phyloP scores from a whole-genome alignment of 1,284 basidiomycete species.

The Leccinum pseudoinsigne region DNA sequence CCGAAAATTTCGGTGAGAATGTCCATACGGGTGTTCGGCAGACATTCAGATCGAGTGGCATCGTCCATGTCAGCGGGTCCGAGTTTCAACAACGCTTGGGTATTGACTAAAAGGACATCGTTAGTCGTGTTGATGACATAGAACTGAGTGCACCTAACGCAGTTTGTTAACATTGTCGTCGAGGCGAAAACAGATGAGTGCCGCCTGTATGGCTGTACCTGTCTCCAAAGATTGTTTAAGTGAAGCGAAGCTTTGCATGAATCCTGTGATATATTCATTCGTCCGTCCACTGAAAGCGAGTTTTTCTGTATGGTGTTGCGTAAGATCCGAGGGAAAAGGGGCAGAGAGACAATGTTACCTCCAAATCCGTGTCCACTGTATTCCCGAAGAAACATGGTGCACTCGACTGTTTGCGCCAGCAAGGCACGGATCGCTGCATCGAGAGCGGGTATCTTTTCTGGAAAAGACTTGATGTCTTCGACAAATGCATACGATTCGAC shows the following conservation, averaged over 20 bases:
- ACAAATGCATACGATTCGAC: slow-evolving; percentile 33
- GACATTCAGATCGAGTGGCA: slow-evolving; percentile 24
- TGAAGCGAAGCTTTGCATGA: slow-evolving; percentile 25
- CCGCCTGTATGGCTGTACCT: slow-evolving; percentile 22
- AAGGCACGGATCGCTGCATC: slow-evolving; percentile 30
- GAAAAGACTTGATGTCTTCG: slow-evolving; percentile 29
- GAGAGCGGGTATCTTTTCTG: slow-evolving; percentile 28
- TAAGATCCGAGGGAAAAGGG: slow-evolving; percentile 1
- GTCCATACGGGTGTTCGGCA: slow-evolving; percentile 32
- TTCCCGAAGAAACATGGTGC: slow-evolving; percentile 35
- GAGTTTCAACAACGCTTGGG: slow-evolving; percentile 27
- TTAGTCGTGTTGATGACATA: slow-evolving; percentile 5
- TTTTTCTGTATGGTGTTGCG: slow-evolving; percentile 12
- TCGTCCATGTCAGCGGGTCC: slow-evolving; percentile 33
- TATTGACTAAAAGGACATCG: slow-evolving; percentile 13
- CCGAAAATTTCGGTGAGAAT: slow-evolving; percentile 27
- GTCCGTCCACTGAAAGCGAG: slow-evolving; percentile 17
- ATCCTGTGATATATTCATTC: slow-evolving; percentile 24
- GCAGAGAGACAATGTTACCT: slow-evolving; percentile 16
- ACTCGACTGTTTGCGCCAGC: slow-evolving; percentile 35
- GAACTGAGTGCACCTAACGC: slow-evolving; percentile 15
- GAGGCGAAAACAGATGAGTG: slow-evolving; percentile 31
- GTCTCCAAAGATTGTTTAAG: slow-evolving; percentile 30
- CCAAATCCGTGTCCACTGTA: slow-evolving; percentile 34
- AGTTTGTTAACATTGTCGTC: slow-evolving; percentile 29